Conservation (phyloP, 345 rosid species). For the Aurinia saxatilis region DNA sequence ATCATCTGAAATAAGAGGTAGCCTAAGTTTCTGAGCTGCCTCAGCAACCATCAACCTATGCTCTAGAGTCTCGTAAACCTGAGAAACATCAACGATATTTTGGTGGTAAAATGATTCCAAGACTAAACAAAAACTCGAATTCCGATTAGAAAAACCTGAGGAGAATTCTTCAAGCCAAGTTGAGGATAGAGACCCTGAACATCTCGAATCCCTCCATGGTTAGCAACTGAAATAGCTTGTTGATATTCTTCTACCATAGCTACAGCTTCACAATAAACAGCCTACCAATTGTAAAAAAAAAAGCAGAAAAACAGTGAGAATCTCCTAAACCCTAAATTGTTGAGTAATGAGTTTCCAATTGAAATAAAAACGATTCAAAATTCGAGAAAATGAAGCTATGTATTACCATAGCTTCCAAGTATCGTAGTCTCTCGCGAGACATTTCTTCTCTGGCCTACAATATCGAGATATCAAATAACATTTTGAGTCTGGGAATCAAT, state of each 20-base stretch:
- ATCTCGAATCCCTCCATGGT: conserved; percentile 73
- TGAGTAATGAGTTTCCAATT: too few relatives aligned
- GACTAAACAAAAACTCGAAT: neutral
- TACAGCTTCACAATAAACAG: conserved; percentile 74
- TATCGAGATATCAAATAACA: neutral
- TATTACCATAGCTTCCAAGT: conserved; percentile 88
- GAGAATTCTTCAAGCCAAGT: conserved; percentile 65
- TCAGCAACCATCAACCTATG: conserved; percentile 90
- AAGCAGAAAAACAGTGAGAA: neutral
- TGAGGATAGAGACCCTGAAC: conserved; percentile 58
- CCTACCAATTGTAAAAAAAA: conserved; percentile 36
- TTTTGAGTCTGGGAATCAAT: neutral
- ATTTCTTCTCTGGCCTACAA: conserved; percentile 94
- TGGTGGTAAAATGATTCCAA: neutral
- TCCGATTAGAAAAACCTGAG: conserved; percentile 43
- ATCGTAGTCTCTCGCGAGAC: conserved; percentile 81
- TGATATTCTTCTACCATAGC: conserved; percentile 96
- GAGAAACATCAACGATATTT: neutral
- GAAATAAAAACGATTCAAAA: too few relatives aligned
- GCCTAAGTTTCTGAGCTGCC: conserved; percentile 90
- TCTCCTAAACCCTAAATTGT: conserved; percentile 3
- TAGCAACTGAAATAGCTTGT: conserved; percentile 67
- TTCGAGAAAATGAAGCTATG: neutral
- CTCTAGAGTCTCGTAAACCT: conserved; percentile 90
- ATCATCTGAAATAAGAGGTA: conserved; percentile 86